Conservation (phyloP, 2,329 filamentous ascomycete genomes). For the Fusarium sp. region DNA sequence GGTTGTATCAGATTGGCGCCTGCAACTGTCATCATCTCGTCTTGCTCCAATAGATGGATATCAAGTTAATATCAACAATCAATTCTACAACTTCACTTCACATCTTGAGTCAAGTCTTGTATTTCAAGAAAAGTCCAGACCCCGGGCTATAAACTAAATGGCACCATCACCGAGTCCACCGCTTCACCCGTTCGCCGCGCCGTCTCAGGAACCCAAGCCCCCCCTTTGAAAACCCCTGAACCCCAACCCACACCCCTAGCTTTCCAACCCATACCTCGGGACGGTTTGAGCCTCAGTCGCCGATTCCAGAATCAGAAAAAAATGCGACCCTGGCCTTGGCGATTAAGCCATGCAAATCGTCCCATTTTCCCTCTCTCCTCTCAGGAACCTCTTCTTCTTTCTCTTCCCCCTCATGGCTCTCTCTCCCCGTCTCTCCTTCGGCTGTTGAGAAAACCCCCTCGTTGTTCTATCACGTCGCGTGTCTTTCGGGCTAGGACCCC, state of each 20-base stretch:
- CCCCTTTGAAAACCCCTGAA: neutral
- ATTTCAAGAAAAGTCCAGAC: neutral
- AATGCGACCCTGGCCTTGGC: neutral
- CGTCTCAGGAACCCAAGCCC: conserved; percentile 21
- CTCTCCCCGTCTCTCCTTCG: conserved; percentile 5
- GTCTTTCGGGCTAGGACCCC: conserved; percentile 33
- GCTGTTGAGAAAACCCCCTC: conserved; percentile 29
- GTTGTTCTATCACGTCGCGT: conserved; percentile 20
- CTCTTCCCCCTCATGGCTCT: conserved; percentile 18
- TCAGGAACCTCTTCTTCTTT: conserved; percentile 1
- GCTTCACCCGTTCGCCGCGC: conserved; percentile 16
- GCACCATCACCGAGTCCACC: conserved; percentile 8
- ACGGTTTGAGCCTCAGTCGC: conserved; percentile 43
- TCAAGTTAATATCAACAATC: neutral
- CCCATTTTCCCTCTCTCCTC: conserved; percentile 28
- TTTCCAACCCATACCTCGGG: conserved; percentile 33
- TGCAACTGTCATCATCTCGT: neutral
- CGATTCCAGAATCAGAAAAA: conserved; percentile 30
- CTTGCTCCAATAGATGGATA: neutral
- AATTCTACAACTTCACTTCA: neutral
- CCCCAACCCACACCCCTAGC: conserved; percentile 13
- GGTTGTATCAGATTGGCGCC: neutral
- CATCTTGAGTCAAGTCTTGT: neutral
- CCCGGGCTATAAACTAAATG: neutral
- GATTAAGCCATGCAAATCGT: conserved; percentile 23